These are phyloP conservation scores for Aspergillus diversus DNA, from an alignment of 495 filamentous ascomycete species.

Conservation along the genomic window DNA sequence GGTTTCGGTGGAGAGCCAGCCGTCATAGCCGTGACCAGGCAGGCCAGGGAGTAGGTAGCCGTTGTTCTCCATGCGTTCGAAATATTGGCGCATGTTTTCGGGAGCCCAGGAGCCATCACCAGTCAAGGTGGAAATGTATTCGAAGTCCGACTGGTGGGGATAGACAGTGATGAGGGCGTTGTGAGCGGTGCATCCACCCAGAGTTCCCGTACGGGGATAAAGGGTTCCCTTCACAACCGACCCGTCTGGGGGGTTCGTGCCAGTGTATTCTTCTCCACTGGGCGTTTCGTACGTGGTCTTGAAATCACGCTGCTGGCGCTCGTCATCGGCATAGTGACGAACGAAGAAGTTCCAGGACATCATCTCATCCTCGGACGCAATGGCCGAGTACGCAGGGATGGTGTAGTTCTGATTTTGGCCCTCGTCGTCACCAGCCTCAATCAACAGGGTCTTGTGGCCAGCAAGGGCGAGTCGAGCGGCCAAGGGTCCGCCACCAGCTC, in stretches of 20 bases:
- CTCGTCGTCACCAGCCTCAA: slow-evolving; percentile 68
- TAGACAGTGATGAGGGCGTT: slow-evolving; percentile 51
- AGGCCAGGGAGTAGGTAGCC: slow-evolving; percentile 48
- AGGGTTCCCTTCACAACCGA: slow-evolving; percentile 45
- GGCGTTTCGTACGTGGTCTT: slow-evolving; percentile 50
- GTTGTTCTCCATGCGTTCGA: slow-evolving; percentile 55
- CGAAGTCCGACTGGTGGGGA: slow-evolving; percentile 51
- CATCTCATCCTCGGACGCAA: slow-evolving; percentile 43
- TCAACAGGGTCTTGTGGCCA: slow-evolving; percentile 60
- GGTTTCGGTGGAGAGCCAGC: slow-evolving; percentile 58
- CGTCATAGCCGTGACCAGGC: slow-evolving; percentile 59
- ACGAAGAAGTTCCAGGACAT: slow-evolving; percentile 54
- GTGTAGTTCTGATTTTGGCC: slow-evolving; percentile 43
- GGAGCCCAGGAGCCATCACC: slow-evolving; percentile 48
- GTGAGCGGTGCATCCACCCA: slow-evolving; percentile 52
- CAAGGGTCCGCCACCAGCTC: slow-evolving; percentile 66
- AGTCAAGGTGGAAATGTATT: slow-evolving; percentile 46
- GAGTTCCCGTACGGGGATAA: slow-evolving; percentile 51
- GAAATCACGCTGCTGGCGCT: slow-evolving; percentile 42
- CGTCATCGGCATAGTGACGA: slow-evolving; percentile 46
- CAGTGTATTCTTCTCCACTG: slow-evolving; percentile 41
- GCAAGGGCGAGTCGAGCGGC: slow-evolving; percentile 63
- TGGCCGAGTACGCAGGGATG: slow-evolving; percentile 43
- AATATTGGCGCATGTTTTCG: slow-evolving; percentile 49
- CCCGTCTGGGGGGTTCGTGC: slow-evolving; percentile 42